phyloP scores from a whole-genome alignment of 208 protist genomes.

The Leptomonas pyrrhocoris region DNA sequence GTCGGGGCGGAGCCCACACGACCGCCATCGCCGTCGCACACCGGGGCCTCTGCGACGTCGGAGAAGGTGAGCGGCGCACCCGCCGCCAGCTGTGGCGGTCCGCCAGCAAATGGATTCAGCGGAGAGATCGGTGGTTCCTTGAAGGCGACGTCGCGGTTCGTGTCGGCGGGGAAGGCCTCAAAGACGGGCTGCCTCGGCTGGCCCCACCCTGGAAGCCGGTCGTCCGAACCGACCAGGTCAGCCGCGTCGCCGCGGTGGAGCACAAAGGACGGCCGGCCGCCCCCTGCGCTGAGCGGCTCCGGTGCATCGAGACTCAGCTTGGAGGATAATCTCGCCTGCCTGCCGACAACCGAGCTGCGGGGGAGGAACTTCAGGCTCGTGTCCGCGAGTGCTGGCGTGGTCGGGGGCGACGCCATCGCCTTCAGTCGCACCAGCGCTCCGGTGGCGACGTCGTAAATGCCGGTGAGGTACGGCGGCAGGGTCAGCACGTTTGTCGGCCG shows the following conservation, averaged over 20 bases:
- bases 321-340: background rate
- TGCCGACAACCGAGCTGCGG: background rate
- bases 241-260: background rate
- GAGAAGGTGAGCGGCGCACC: background rate
- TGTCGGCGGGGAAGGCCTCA: background rate
- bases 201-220: background rate
- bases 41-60: no score
- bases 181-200: conserved; percentile 6
- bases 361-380: background rate
- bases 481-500: conserved; percentile 24
- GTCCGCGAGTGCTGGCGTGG: background rate
- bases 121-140: background rate
- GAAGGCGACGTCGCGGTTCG: background rate
- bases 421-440: conserved; percentile 70
- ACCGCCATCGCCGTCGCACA: no score
- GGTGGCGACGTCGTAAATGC: conserved; percentile 82
- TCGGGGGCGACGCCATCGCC: background rate
- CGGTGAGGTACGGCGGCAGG: conserved; percentile 79
- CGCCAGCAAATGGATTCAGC: background rate
- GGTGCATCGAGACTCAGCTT: background rate
- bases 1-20: no score
- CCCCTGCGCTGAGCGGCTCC: background rate
- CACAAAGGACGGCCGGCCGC: background rate
- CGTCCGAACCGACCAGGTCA: background rate
- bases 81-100: background rate